Conservation (phyloP, 2,329 filamentous ascomycete genomes). For the Byssothecium circinans region DNA sequence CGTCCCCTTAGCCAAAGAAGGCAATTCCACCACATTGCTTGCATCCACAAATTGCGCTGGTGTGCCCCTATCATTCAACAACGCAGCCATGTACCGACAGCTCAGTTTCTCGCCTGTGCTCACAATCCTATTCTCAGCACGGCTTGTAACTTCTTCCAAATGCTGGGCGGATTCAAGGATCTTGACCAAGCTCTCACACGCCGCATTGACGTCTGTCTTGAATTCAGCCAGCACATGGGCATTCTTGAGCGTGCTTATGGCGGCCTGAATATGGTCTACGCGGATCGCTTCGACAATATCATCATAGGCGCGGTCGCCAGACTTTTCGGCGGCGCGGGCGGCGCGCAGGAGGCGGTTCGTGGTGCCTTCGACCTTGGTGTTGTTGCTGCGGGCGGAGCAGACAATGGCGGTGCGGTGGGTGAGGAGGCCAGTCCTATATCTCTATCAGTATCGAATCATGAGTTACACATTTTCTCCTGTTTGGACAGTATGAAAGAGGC, state of each 20-base stretch:
- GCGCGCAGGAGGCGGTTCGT: slow-evolving; percentile 69
- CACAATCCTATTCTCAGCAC: slow-evolving; percentile 71
- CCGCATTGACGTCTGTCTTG: slow-evolving; percentile 67
- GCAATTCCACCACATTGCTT: slow-evolving; percentile 76
- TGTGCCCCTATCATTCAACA: slow-evolving; percentile 79
- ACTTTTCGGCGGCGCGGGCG: slow-evolving; percentile 50
- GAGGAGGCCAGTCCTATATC: slow-evolving; percentile 53
- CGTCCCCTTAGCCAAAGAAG: slow-evolving; percentile 47
- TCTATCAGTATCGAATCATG: slow-evolving; percentile 34
- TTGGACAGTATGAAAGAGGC: neutral
- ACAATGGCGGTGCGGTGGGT: slow-evolving; percentile 84
- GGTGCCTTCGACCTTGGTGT: slow-evolving; percentile 91
- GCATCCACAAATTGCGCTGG: slow-evolving; percentile 90
- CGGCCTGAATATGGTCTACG: slow-evolving; percentile 76
- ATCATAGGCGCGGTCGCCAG: slow-evolving; percentile 60
- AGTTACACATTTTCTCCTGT: too few relatives aligned
- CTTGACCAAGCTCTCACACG: slow-evolving; percentile 80
- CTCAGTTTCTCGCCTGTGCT: slow-evolving; percentile 96
- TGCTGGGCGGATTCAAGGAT: slow-evolving; percentile 67
- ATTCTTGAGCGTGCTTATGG: slow-evolving; percentile 52
- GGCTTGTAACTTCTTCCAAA: slow-evolving; percentile 54
- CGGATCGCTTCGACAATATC: slow-evolving; percentile 79
- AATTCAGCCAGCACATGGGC: slow-evolving; percentile 56
- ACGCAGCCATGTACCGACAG: slow-evolving; percentile 84
- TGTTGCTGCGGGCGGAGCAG: slow-evolving; percentile 91